Conservation (phyloP, 2,329 filamentous ascomycete species). For the Sordariomycetes sp. region DNA sequence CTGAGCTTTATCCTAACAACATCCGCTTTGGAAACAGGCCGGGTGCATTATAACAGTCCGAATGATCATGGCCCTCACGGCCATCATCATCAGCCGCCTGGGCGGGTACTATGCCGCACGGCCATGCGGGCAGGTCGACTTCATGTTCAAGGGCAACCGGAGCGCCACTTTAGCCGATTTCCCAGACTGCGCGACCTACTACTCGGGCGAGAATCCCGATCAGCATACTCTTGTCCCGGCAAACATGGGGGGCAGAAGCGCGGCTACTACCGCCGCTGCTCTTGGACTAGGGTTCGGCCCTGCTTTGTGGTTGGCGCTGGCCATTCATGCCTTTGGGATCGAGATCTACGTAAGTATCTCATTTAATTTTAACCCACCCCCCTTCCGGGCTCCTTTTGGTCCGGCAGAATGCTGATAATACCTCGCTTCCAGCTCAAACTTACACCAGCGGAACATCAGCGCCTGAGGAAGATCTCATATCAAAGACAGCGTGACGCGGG, state of each 20-base stretch:
- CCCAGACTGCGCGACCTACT: slow-evolving; percentile 31
- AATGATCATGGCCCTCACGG: slow-evolving; percentile 31
- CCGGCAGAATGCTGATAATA: too few species aligned
- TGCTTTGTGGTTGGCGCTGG: slow-evolving; percentile 39
- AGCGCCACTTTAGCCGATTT: slow-evolving; percentile 22
- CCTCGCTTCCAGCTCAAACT: slow-evolving; percentile 26
- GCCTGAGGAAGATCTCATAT: slow-evolving; percentile 44
- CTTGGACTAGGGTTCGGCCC: slow-evolving; percentile 39
- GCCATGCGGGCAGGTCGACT: slow-evolving; percentile 38
- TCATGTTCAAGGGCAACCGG: slow-evolving; percentile 17
- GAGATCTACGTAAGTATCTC: slow-evolving; percentile 32
- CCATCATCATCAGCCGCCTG: slow-evolving; percentile 22
- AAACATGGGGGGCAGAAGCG: slow-evolving; percentile 16
- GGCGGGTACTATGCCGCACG: slow-evolving; percentile 15
- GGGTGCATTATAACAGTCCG: slow-evolving; percentile 41
- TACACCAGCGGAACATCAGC: slow-evolving; percentile 41
- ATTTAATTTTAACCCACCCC: slow-evolving; percentile 9
- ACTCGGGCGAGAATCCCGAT: slow-evolving; percentile 9
- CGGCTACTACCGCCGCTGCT: slow-evolving; percentile 24
- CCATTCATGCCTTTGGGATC: slow-evolving; percentile 35
- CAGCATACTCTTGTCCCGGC: slow-evolving; percentile 16
- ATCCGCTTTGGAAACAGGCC: slow-evolving; percentile 19
- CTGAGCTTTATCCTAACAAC: too few species aligned
- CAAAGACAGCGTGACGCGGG: slow-evolving; percentile 44
- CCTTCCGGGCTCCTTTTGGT: not conserved